A percentile compares a stretch with the other conserved stretches of the same genome.
phyloP scores from a whole-genome alignment of 2,329 filamentous ascomycete species.

The Hymenoscyphus scutula region DNA sequence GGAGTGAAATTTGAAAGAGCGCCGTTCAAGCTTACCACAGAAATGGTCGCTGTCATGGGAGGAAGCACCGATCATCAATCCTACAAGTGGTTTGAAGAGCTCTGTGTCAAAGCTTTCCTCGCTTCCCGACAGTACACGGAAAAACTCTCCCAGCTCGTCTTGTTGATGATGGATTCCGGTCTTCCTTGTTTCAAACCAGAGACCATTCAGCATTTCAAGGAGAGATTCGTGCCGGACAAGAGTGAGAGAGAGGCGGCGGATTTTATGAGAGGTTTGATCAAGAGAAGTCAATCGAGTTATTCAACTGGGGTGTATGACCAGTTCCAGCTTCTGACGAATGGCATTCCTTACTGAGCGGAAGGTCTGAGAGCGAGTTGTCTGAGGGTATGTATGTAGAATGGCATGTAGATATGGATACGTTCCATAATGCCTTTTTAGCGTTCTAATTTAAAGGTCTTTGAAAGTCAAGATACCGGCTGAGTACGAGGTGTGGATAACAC shows the following conservation, averaged over 20 bases:
- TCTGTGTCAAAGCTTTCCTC: constrained; percentile 93
- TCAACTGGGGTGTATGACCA: constrained; percentile 96
- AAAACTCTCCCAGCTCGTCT: constrained; percentile 85
- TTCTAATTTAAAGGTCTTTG: background rate
- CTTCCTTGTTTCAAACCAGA: constrained; percentile 97
- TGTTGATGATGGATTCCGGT: constrained; percentile 93
- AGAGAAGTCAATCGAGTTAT: constrained; percentile 86
- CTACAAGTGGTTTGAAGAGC: constrained; percentile 94
- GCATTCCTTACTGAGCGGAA: constrained; percentile 70
- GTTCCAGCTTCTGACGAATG: constrained; percentile 95
- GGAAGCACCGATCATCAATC: constrained; percentile 79
- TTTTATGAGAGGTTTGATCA: constrained; percentile 85
- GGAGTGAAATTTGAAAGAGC: constrained; percentile 97
- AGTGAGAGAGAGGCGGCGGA: constrained; percentile 90
- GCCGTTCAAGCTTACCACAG: constrained; percentile 94
- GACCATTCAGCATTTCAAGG: constrained; percentile 86
- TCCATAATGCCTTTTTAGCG: background rate
- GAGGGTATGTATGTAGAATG: background rate
- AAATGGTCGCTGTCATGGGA: constrained; percentile 99
- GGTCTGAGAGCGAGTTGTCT: background rate
- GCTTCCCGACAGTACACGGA: constrained; percentile 82
- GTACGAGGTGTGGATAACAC: too few relatives aligned
- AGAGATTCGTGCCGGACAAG: constrained; percentile 90
- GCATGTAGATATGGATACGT: background rate
- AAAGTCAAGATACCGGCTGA: background rate